Base-by-base conservation (phyloP, 2,329 filamentous ascomycete genomes). In the Emmonsia crescens region DNA sequence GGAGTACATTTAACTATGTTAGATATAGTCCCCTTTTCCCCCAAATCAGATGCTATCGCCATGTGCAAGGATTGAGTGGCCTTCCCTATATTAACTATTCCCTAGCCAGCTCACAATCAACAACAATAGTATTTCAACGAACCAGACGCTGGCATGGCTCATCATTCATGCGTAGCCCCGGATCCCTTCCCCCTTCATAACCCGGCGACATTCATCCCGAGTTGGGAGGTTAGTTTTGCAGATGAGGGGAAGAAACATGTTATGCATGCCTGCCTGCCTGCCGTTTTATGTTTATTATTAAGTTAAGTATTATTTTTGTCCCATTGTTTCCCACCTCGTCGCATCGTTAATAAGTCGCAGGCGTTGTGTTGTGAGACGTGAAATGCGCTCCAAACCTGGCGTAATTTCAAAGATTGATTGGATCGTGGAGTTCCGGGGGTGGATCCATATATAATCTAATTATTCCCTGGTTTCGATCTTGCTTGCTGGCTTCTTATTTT, bases 1-100 rank as follows among this genome's bases (percentile, higher is more conserved):
- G n/a, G n/a, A n/a, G n/a, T n/a, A n/a, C n/a, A n/a, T 16, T 46
- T 19, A 54, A 54, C 31, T 36, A 54, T 21, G 29, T 44, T 44
- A 10, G 55, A 44, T n/a, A 42, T 44, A 44, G 36, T 10, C 38
- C 55, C 24, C 38, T 24, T 10, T 31, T 29, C 24, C 38, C 55
- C 36, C n/a, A 46, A 57, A 57, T 57, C 55, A 57, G 55, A 57
- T 57, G 40, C 36, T 16, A 57, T 57, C 38, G 55, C 55, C 38
- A 44, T 57, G 55, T 57, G 38, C 55, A 57, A 44, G 55, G 38
- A 44, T 57, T 24, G 24, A 27, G 38, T 55, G 36, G 31, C 55
- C 12, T 31, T 44, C 38, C 9, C n/a, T n/a, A n/a, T 21, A 16
- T 29, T 46, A 8, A 21, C 48, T 44, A 33, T 19, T 52, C 49